phyloP scores from a whole-genome alignment of 139 green algal species.

The Mesotaenium endlicherianum region DNA sequence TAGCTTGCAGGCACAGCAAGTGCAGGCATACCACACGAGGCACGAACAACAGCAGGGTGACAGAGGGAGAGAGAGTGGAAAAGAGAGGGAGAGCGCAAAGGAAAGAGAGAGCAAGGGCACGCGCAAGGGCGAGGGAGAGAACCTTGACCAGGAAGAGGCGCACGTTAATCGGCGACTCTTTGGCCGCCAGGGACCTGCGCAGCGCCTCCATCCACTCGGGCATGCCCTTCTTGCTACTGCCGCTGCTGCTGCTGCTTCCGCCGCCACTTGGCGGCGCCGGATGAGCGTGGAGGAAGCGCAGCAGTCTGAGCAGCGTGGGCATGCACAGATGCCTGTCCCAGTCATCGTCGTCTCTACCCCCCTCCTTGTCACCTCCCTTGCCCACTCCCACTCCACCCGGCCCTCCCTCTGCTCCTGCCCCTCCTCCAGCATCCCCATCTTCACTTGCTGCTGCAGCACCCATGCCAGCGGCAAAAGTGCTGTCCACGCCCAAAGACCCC shows the following conservation, averaged over 20 bases:
- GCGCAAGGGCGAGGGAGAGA: neutral
- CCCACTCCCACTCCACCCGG: neutral
- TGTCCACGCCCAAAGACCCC: too few relatives aligned
- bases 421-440: too few relatives aligned
- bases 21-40: too few relatives aligned
- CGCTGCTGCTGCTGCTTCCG: too few relatives aligned
- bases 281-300: too few relatives aligned
- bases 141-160: conserved; percentile 34
- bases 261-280: too few relatives aligned
- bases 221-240: too few relatives aligned
- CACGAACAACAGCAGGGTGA: neutral
- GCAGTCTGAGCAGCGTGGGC: neutral
- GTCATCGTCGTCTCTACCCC: neutral
- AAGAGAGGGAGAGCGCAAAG: neutral
- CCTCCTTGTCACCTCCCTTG: neutral
- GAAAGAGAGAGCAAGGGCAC: neutral
- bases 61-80: neutral
- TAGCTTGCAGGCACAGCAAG: too few relatives aligned
- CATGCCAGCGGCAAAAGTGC: too few relatives aligned
- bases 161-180: conserved; percentile 27
- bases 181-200: neutral
- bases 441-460: too few relatives aligned
- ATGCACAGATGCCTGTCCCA: conserved; percentile 23
- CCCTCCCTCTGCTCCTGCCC: conserved; percentile 12
- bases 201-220: conserved; percentile 30